phyloP scores from a whole-genome alignment of 495 filamentous ascomycete genomes.

The Oidiodendron maius region DNA sequence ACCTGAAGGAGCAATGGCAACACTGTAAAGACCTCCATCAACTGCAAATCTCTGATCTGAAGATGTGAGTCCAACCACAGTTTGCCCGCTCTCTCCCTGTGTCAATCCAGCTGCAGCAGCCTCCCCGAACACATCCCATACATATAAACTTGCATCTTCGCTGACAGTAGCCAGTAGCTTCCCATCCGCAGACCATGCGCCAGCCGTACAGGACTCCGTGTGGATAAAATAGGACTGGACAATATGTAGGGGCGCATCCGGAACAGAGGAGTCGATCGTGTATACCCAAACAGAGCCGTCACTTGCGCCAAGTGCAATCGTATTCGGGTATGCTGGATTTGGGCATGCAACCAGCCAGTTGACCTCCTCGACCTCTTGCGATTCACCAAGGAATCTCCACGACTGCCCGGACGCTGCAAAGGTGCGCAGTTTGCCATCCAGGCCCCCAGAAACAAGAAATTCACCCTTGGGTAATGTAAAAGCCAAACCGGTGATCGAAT shows the following conservation, averaged over 20 bases:
- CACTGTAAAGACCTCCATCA: conserved; percentile 83
- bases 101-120: conserved; percentile 70
- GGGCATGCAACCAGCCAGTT: conserved; percentile 86
- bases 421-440: conserved; percentile 69
- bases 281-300: conserved; percentile 97
- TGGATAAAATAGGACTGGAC: conserved; percentile 88
- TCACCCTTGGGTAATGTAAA: conserved; percentile 82
- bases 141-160: conserved; percentile 84
- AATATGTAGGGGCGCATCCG: conserved; percentile 61
- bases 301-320: conserved; percentile 84
- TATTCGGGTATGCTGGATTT: conserved; percentile 59
- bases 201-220: conserved; percentile 80
- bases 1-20: conserved; percentile 73
- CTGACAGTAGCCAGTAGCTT: conserved; percentile 83
- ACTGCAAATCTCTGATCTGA: conserved; percentile 86
- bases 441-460: conserved; percentile 76
- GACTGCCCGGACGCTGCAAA: conserved; percentile 34
- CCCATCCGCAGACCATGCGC: conserved; percentile 85
- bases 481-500: conserved; percentile 77
- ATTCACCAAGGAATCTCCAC: conserved; percentile 62
- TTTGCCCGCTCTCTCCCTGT: conserved; percentile 60
- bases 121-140: conserved; percentile 86
- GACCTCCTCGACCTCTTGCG: conserved; percentile 87
- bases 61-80: conserved; percentile 72
- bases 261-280: conserved; percentile 56